phyloP scores from a whole-genome alignment of 2,329 filamentous ascomycete species.

The Fusarium veterinarium region DNA sequence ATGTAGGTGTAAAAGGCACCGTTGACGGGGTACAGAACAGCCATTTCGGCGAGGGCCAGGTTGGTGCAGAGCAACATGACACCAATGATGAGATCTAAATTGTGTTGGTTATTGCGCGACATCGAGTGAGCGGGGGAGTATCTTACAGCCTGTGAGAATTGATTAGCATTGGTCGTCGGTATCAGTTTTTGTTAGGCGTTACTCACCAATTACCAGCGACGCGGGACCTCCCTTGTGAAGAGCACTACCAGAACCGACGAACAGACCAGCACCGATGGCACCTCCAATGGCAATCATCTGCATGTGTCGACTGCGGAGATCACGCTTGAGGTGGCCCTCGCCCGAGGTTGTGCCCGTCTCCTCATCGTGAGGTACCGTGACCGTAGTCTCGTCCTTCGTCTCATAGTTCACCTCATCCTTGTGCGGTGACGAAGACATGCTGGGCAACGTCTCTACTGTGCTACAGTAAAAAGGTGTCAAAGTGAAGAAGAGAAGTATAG shows the following conservation, averaged over 20 bases:
- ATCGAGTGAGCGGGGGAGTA: not conserved
- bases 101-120: not conserved
- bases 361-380: constrained; percentile 28
- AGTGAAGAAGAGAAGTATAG: not conserved
- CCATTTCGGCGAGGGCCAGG: constrained; percentile 90
- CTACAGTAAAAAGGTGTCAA: too few species aligned
- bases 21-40: constrained; percentile 88
- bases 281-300: constrained; percentile 94
- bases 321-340: constrained; percentile 57
- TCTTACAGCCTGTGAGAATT: constrained; percentile 15
- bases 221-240: constrained; percentile 80
- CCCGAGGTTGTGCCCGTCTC: constrained; percentile 11
- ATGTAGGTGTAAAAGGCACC: constrained; percentile 94
- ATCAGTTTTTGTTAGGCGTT: not conserved
- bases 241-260: constrained; percentile 83
- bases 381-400: constrained; percentile 19
- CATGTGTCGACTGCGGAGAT: constrained; percentile 83
- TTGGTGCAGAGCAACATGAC: constrained; percentile 66
- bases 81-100: constrained; percentile 50
- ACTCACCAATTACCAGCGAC: constrained; percentile 76
- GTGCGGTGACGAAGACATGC: constrained; percentile 19
- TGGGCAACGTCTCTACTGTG: not conserved
- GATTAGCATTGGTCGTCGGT: not conserved
- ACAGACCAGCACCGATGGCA: constrained; percentile 77
- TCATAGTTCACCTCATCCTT: constrained; percentile 30